Evolutionary conservation across 2,329 filamentous ascomycete genomes (phyloP).

Genomic region (Pyricularia pennisetigena): DNA sequence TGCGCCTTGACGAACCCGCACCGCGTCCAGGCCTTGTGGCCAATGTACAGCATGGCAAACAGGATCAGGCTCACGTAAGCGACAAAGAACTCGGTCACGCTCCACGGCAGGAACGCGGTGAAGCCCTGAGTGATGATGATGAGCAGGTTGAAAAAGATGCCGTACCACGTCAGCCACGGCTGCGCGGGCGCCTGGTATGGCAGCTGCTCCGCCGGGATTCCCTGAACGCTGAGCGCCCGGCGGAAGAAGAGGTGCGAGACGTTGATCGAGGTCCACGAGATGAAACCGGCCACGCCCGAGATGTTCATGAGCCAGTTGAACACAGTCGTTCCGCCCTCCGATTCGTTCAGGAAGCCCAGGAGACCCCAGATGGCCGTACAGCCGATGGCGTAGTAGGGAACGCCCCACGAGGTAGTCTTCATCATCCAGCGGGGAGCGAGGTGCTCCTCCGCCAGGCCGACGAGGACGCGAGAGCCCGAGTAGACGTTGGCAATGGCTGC

Average conservation of each 20-base stretch:
- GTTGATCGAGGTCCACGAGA: slow-evolving; percentile 59
- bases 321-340: slow-evolving; percentile 44
- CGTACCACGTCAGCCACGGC: slow-evolving; percentile 56
- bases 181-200: slow-evolving; percentile 53
- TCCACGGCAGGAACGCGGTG: slow-evolving; percentile 55
- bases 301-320: slow-evolving; percentile 70
- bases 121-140: slow-evolving; percentile 62
- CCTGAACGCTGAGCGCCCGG: slow-evolving; percentile 44
- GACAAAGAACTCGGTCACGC: slow-evolving; percentile 50
- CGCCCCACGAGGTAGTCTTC: slow-evolving; percentile 49
- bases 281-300: slow-evolving; percentile 57
- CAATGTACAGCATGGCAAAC: slow-evolving; percentile 48
- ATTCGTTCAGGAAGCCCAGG: slow-evolving; percentile 59
- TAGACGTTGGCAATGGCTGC: slow-evolving; percentile 73
- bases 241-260: slow-evolving; percentile 57
- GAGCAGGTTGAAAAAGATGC: slow-evolving; percentile 53
- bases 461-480: slow-evolving; percentile 58
- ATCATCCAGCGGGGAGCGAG: slow-evolving; percentile 52
- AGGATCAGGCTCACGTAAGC: slow-evolving; percentile 56
- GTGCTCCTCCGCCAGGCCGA: slow-evolving; percentile 54
- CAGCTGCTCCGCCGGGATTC: slow-evolving; percentile 45
- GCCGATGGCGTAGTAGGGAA: slow-evolving; percentile 52
- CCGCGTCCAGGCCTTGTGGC: slow-evolving; percentile 42
- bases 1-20: slow-evolving; percentile 41
- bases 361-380: slow-evolving; percentile 48